Evolutionary conservation across 2,329 filamentous ascomycete species (phyloP).

Genomic region (Pyrenochaeta sp.): DNA sequence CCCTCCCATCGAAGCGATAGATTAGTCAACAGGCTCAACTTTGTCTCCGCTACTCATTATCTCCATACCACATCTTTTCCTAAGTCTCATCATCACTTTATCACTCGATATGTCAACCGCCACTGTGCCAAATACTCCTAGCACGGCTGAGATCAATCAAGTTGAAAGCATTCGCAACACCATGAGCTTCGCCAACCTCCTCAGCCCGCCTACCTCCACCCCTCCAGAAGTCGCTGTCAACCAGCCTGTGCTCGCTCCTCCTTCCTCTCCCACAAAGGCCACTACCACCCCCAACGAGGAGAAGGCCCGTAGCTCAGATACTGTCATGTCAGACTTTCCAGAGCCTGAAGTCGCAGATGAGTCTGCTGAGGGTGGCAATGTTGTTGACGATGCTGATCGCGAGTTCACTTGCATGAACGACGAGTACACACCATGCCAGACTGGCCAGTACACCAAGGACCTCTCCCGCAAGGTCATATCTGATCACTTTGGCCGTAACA

Average conservation of each 20-base stretch:
- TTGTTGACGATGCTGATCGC: constrained; percentile 19
- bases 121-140: neutral
- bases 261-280: constrained; percentile 11
- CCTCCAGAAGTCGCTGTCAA: constrained; percentile 1
- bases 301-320: constrained; percentile 10
- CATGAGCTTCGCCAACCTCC: constrained; percentile 38
- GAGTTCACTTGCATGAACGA: constrained; percentile 46
- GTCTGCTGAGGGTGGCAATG: constrained; percentile 5
- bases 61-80: constrained; percentile 1
- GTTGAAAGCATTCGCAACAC: constrained; percentile 20
- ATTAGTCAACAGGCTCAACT: neutral
- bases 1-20: neutral
- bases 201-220: constrained; percentile 9
- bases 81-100: neutral
- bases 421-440: constrained; percentile 38
- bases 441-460: constrained; percentile 43
- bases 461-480: constrained; percentile 51
- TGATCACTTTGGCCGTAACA: constrained; percentile 52
- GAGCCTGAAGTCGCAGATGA: neutral
- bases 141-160: constrained; percentile 7
- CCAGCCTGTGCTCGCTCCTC: neutral
- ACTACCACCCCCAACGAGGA: neutral
- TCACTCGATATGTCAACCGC: constrained; percentile 14
- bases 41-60: neutral
- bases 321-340: constrained; percentile 7